These are phyloP conservation scores for Talaromyces rugulosus DNA, from an alignment of 2,329 filamentous ascomycete species.

Conservation along the genomic window DNA sequence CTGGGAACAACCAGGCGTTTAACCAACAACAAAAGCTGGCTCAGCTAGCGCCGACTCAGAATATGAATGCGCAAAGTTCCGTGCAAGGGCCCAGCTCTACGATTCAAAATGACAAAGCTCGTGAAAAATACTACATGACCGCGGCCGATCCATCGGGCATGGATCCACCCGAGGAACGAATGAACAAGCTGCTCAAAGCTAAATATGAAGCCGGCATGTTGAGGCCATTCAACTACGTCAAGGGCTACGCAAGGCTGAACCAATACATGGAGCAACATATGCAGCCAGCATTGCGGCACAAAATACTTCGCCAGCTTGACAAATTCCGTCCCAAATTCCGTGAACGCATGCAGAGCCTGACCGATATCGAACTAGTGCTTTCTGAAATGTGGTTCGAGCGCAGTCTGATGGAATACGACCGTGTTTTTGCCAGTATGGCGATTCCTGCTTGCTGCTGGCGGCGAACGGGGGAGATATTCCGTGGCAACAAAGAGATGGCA, in stretches of 20 bases:
- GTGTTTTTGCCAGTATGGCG: constrained; percentile 98
- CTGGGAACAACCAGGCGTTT: constrained; percentile 27
- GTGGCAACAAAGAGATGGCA: constrained; percentile 98
- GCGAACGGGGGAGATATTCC: constrained; percentile 92
- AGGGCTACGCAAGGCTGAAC: constrained; percentile 84
- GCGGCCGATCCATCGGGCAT: constrained; percentile 90
- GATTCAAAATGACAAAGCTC: constrained; percentile 61
- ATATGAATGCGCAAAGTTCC: constrained; percentile 35
- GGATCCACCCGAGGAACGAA: constrained; percentile 83
- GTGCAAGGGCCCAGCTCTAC: constrained; percentile 58
- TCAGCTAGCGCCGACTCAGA: constrained; percentile 23
- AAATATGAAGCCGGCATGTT: constrained; percentile 95
- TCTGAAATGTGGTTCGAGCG: constrained; percentile 99
- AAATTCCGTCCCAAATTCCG: constrained; percentile 93
- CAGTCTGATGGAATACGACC: constrained; percentile 94
- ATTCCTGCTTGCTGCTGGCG: constrained; percentile 97
- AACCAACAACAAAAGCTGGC: constrained; percentile 29
- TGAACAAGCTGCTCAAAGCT: constrained; percentile 88
- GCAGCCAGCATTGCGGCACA: constrained; percentile 74
- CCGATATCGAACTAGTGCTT: constrained; percentile 87
- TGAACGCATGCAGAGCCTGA: constrained; percentile 87
- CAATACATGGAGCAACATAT: constrained; percentile 91
- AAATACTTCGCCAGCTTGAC: constrained; percentile 86
- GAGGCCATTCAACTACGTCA: constrained; percentile 97
- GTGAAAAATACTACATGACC: constrained; percentile 91